Evolutionary conservation across 192 early-diverging fungal genomes (phyloP), one percentile per base, ranked within the genome.

Genomic region (Lobosporangium transversale): DNA sequence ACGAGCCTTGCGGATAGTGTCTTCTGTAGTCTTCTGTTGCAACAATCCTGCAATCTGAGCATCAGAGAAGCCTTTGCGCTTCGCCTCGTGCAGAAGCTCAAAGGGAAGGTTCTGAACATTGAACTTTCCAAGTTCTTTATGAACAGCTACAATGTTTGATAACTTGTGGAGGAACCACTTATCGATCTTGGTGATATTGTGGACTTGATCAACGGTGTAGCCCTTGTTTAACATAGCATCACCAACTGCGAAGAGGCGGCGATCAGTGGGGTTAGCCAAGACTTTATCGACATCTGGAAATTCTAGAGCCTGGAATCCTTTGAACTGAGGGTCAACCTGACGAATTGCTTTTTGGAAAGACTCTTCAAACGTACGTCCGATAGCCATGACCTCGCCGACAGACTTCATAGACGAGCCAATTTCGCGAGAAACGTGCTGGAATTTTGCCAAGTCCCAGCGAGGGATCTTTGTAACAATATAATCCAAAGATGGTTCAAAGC

Each of bases 351-450:
- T 99, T 76, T 99, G 97, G 66, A 99, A 79, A 35, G 86, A 88
- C 83, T 99, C 97, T 81, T 99, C 97, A 61, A 94, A 99, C 0
- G 94, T 97, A 52, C 97, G 89, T 20, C 96, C 97, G 78, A 99
- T 97, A 5, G 94, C 95, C 97, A 99, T 99, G 55, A 99, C 96
- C 70, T 99, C 97, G 57, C 97, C 97, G 3, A 99, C 97, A 64
- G 88, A 90, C 82, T 99, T 99, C 96, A 98, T 98, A 43, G 89
- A 87, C 23, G 90, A 91, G 17, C 94, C 94, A 51, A 96, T 87
- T 48, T 93, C 87, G 68, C 91, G 89, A 61, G 86, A 84, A 26
- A 99, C 97, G 73, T 92, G 92, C 55, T 92, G 87, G 81, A 99
- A 99, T 82, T 99, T 99, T 53, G 76, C 86, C 54, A 99, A 83